These are phyloP conservation scores for Aschersonia sp. DNA, from an alignment of 2,329 filamentous ascomycete species.

Conservation along the genomic window DNA sequence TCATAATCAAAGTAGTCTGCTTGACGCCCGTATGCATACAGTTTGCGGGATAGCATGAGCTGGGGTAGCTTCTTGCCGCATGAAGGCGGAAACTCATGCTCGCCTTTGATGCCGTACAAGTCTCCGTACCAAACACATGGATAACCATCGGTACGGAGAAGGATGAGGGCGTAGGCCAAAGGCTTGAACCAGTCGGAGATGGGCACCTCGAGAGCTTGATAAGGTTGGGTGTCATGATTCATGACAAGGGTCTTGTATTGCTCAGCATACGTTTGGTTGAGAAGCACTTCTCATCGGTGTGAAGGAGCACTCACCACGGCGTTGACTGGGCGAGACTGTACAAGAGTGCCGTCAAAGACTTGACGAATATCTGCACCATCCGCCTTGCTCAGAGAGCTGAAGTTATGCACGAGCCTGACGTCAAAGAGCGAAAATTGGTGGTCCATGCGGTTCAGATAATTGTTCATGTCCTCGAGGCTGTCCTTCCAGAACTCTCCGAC, in stretches of 20 bases:
- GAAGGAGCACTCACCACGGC: constrained; percentile 15
- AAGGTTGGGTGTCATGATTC: constrained; percentile 52
- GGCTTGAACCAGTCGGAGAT: constrained; percentile 56
- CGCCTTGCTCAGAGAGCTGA: constrained; percentile 43
- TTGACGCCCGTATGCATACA: constrained; percentile 54
- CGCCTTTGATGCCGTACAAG: constrained; percentile 44
- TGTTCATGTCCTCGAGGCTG: constrained; percentile 9
- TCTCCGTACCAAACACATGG: constrained; percentile 62
- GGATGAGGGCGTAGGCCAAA: constrained; percentile 56
- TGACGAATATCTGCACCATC: constrained; percentile 45
- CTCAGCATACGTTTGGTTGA: background rate
- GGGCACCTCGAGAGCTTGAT: constrained; percentile 31
- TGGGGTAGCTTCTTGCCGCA: constrained; percentile 40
- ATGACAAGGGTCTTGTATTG: constrained; percentile 43
- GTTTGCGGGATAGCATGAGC: constrained; percentile 37
- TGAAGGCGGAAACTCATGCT: constrained; percentile 31
- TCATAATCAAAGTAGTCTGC: constrained; percentile 46
- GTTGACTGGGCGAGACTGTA: constrained; percentile 22
- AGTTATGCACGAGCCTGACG: constrained; percentile 53
- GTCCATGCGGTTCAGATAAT: constrained; percentile 24
- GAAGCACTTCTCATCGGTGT: background rate
- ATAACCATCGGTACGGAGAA: constrained; percentile 36
- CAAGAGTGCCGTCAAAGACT: constrained; percentile 47
- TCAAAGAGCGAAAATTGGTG: constrained; percentile 51
- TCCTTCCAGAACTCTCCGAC: constrained; percentile 26